A percentile compares a stretch with the other conserved stretches of the same genome.
Conservation (phyloP, 2,329 filamentous ascomycete species). For the Colletotrichum sp. region DNA sequence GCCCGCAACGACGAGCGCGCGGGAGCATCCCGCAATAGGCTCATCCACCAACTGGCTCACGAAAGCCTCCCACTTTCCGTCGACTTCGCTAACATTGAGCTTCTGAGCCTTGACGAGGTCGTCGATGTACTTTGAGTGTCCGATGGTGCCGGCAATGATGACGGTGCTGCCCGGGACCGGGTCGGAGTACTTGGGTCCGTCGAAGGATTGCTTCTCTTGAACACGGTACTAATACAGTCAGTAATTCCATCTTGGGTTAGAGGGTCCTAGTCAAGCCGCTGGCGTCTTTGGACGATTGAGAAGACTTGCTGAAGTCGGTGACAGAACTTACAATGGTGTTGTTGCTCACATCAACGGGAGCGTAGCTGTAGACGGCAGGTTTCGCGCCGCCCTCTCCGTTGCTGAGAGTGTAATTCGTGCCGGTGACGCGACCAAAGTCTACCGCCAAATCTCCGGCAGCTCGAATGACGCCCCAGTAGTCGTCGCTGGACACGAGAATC, state of each 20-base stretch:
- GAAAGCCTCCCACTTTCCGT: slow-evolving; percentile 75
- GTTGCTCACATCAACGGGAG: slow-evolving; percentile 48
- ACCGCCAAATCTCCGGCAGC: slow-evolving; percentile 70
- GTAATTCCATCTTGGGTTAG: not conserved
- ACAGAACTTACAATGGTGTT: slow-evolving; percentile 47
- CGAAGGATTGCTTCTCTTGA: slow-evolving; percentile 44
- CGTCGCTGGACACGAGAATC: slow-evolving; percentile 61
- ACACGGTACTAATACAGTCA: slow-evolving; percentile 42
- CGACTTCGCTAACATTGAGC: slow-evolving; percentile 61
- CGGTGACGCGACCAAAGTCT: slow-evolving; percentile 76
- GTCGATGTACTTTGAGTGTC: slow-evolving; percentile 67
- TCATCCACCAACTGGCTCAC: slow-evolving; percentile 61
- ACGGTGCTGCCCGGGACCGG: slow-evolving; percentile 52
- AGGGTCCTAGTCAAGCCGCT: not conserved
- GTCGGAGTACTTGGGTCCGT: slow-evolving; percentile 48
- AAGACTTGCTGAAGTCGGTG: not conserved
- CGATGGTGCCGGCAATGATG: slow-evolving; percentile 73
- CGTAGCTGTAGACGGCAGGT: slow-evolving; percentile 46
- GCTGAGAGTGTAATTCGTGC: slow-evolving; percentile 65
- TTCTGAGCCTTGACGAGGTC: slow-evolving; percentile 58
- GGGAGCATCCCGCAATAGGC: slow-evolving; percentile 59
- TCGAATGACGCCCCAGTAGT: slow-evolving; percentile 73
- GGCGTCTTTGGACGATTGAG: not conserved
- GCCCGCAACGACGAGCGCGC: slow-evolving; percentile 71
- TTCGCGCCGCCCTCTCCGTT: slow-evolving; percentile 45